phyloP scores from a whole-genome alignment of 192 early-diverging fungal genomes.

The Haplosporangium gracile region DNA sequence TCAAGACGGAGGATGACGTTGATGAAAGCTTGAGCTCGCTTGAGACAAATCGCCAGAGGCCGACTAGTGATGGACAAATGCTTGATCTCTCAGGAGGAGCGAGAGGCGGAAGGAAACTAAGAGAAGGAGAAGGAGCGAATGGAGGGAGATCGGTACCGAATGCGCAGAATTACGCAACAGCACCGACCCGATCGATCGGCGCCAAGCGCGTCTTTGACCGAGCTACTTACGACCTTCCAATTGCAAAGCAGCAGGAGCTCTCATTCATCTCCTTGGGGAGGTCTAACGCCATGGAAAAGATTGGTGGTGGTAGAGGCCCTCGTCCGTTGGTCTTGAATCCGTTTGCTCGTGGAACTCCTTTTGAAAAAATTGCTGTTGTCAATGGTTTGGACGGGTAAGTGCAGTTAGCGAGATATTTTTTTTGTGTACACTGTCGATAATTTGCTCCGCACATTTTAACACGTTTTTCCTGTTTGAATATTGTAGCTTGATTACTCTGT shows the following conservation, averaged over 20 bases:
- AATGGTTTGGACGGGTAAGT: conserved; percentile 26
- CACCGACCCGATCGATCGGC: conserved; percentile 1
- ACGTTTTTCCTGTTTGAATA: neutral
- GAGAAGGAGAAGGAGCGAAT: neutral
- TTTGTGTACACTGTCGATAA: neutral
- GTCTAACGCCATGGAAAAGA: neutral
- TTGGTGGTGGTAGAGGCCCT: neutral
- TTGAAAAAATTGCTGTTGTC: conserved; percentile 31
- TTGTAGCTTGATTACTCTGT: conserved; percentile 37
- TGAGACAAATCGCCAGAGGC: neutral
- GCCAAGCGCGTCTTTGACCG: conserved; percentile 22
- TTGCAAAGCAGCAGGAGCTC: conserved; percentile 12
- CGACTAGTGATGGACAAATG: neutral
- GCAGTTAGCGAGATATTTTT: neutral
- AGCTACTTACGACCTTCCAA: neutral
- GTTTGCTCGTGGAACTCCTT: conserved; percentile 26
- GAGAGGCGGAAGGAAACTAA: neutral
- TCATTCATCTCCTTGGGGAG: neutral
- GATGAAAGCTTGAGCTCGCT: neutral
- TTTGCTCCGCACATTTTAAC: neutral
- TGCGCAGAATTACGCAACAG: neutral
- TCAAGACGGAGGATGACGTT: neutral
- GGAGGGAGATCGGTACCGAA: neutral
- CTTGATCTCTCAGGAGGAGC: neutral
- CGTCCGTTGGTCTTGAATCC: conserved; percentile 29